Evolutionary conservation across 176 grass and related monocot species (phyloP), one percentile per base, ranked within the genome.

Genomic region (Elymus sibiricus): DNA sequence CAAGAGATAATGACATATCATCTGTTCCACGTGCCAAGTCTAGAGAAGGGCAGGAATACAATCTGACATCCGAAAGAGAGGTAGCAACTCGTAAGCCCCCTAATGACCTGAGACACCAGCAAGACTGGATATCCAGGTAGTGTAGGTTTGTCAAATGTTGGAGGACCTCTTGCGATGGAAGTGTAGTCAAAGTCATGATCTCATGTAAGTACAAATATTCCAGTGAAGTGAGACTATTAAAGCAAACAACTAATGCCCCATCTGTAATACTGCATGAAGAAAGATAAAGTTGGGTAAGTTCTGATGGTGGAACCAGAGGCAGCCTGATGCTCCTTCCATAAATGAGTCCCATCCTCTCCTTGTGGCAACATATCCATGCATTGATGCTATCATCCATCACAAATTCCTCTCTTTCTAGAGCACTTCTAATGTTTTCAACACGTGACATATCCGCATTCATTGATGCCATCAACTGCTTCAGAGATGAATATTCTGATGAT

Each of bases 131-230:
- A 21, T 7, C 0, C 51, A 53, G 4, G 49, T 5, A 15, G 4
- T 4, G 0, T 5, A 49, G 46, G 46, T 55, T 7, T 55, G 51
- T 21, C 51, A 55, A 55, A 21, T 58, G 55, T 58, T 22, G 55
- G 7, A 58, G 7, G 19, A 58, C 55, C 55, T 58, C 55, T 22
- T 47, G 44, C 1, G 44, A 47, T 3, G 44, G 44, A 14, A 47
- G 44, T 14, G n/a, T n/a, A n/a, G n/a, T n/a, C n/a, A n/a, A 58
- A 58, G 55, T 58, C 55, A 58, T 58, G 55, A 58, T 58, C 55
- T 0, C 0, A 58, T 0, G 0, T 22, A 58, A 3, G 55, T 0
- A 0, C 19, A 58, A 9, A 0, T 0, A 0, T 58, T 0, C 4
- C 55, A 58, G 21, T 0, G 21, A 58, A 58, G 19, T 22, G 2